These are phyloP conservation scores for Cytospora chrysosperma DNA, from an alignment of 2,329 filamentous ascomycete genomes.

Conservation along the genomic window DNA sequence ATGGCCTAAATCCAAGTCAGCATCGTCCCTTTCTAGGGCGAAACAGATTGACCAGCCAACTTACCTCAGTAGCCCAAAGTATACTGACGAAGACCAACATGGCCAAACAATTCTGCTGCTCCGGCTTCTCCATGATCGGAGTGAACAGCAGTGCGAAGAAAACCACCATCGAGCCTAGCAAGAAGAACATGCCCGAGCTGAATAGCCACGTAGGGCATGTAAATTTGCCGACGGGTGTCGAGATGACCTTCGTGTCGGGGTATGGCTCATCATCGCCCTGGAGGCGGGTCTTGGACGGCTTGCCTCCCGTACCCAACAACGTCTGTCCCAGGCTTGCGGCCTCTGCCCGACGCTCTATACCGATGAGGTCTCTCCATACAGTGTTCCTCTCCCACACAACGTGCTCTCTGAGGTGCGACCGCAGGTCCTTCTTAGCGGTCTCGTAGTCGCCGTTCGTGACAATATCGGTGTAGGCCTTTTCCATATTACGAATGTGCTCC, in stretches of 20 bases:
- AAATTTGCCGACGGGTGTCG: constrained; percentile 77
- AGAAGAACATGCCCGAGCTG: constrained; percentile 74
- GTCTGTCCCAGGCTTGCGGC: constrained; percentile 88
- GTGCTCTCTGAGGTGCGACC: constrained; percentile 89
- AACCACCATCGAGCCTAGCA: constrained; percentile 67
- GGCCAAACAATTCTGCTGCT: constrained; percentile 95
- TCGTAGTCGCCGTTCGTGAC: constrained; percentile 78
- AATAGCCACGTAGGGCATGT: constrained; percentile 78
- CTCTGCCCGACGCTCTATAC: constrained; percentile 91
- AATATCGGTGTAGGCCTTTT: constrained; percentile 75
- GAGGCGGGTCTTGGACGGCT: constrained; percentile 65
- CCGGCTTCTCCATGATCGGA: constrained; percentile 80
- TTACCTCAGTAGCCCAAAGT: constrained; percentile 92
- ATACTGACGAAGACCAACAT: constrained; percentile 91
- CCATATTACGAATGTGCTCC: constrained; percentile 70
- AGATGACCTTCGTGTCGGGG: constrained; percentile 63
- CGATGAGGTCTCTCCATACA: constrained; percentile 98
- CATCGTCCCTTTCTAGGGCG: background rate
- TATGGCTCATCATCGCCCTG: constrained; percentile 80
- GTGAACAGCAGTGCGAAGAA: constrained; percentile 74
- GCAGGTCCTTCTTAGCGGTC: constrained; percentile 78
- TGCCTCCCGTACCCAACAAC: constrained; percentile 72
- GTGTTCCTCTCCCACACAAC: constrained; percentile 99
- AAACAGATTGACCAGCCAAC: background rate
- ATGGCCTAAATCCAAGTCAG: constrained; percentile 62